Base-by-base conservation (phyloP, 2,329 filamentous ascomycete species). In the Pseudocercospora crystallina region DNA sequence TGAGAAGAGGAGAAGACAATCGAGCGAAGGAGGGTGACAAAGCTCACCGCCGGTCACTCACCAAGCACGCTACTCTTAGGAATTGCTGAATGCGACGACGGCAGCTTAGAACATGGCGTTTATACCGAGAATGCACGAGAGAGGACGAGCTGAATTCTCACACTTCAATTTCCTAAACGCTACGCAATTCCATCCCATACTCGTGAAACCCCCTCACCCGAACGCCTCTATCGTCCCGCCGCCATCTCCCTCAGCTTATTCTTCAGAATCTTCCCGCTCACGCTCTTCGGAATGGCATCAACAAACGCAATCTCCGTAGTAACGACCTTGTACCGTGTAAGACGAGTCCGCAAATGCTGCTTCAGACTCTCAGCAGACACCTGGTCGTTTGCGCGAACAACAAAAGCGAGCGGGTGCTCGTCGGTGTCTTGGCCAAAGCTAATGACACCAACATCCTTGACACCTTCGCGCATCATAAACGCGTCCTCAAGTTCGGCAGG, bases 261-360 rank as follows among this genome's bases (percentile, higher is more conserved):
- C 38, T 54, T 60, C 47, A 65, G 51, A 14, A 67, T 65, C 56
- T 69, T 69, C 2, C 66, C 66, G 4, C 60, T 64, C 2, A 58
- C 49, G 11, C 57, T 64, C 56, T 67, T 68, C 5, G 66, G 65
- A 45, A 69, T 68, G 2, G 33, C 29, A 2, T 64, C 55, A n/a
- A 62, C 55, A 43, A 66, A 66, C 2, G 51, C 43, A 7, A 65
- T 40, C 33, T 61, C 52, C 26, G 53, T 48, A 38, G 46, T 53
- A 4, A 45, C 42, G 5, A 63, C 63, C 61, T 74, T 75, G 58
- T 73, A 73, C 15, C 61, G 63, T 10, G 70, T 68, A 34, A 74
- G 47, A 33, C 54, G 56, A 17, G 58, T 51, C 5, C 53, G 53
- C 49, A 73, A 57, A 39, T 65, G 65, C 5, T 37, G 38, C 41